Evolutionary conservation across 495 filamentous ascomycete species (phyloP), one percentile per base, ranked within the genome.

Genomic region (Annulohypoxylon maeteangense): DNA sequence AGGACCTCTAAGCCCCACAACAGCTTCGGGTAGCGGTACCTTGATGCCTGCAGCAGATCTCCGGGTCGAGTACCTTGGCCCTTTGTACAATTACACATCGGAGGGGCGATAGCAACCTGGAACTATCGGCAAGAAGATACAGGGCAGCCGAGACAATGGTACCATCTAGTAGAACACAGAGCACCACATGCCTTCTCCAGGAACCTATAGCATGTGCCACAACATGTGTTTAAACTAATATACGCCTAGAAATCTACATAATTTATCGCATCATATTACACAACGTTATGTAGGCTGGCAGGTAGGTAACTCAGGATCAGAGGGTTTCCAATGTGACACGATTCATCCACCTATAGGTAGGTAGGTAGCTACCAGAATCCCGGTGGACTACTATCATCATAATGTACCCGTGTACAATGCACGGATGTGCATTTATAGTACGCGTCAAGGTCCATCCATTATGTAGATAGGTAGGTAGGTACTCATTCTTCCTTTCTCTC

Each of bases 41-140:
- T 67, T 25, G 42, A 67, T 55, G 62, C 57, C 22, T 67, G 62
- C 63, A 42, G 58, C 16, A 71, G 62, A 67, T 62, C 62, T 29
- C 56, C 56, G 47, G 51, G 42, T 22, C 36, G 50, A 31, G 23
- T 48, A 71, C 40, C 16, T 44, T 20, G 40, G 36, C 14, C 36
- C 36, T n/a, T 40, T 40, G 27, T 29, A 29, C 27, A 29, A 29
- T 29, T 63, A 62, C 42, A 36, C 20, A 16, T 50, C 3, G 42
- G 62, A 48, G 55, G 55, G 67, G 62, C 67, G 38, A 65, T 64
- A 61, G 12, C 61, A 29, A 3, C 27, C 27, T 29, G 27, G 27
- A 64, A 55, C 48, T 64, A 48, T 56, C 50, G 47, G 50, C 50
- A 56, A 20, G 14, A 7, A 36, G 11, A n/a, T 18, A 54, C 4